Conservation (phyloP, 2,329 filamentous ascomycete species). For the Venturia carpophila region DNA sequence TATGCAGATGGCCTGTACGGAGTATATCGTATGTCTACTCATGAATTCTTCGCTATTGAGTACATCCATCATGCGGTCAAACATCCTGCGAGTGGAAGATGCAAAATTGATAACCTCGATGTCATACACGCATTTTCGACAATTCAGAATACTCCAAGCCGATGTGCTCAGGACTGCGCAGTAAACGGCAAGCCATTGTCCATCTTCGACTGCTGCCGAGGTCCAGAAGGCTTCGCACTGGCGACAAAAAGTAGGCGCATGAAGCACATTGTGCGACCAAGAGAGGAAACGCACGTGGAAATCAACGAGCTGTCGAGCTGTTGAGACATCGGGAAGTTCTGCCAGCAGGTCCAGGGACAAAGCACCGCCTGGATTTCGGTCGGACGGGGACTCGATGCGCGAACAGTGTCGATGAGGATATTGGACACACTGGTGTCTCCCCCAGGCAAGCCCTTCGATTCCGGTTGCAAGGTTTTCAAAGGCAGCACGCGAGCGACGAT, state of each 20-base stretch:
- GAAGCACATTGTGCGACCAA: conserved; percentile 28
- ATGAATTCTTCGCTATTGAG: conserved; percentile 30
- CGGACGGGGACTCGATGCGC: conserved; percentile 19
- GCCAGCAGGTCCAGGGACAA: conserved; percentile 18
- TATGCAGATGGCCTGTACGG: conserved; percentile 33
- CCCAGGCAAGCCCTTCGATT: conserved; percentile 10
- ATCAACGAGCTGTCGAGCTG: conserved; percentile 22
- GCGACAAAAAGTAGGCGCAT: conserved; percentile 24
- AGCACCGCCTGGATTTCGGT: conserved; percentile 22
- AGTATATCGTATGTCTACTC: conserved; percentile 26
- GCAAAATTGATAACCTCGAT: conserved; percentile 7
- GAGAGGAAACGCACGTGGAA: conserved; percentile 25
- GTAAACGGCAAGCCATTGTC: conserved; percentile 27
- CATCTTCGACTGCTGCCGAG: conserved; percentile 23
- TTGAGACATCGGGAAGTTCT: conserved; percentile 18
- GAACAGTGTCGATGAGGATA: conserved; percentile 11
- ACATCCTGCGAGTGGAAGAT: conserved; percentile 20
- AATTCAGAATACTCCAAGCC: conserved; percentile 24
- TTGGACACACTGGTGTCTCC: conserved; percentile 4
- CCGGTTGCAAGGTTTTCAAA: conserved; percentile 17
- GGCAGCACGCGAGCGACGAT: conserved; percentile 11
- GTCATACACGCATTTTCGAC: conserved; percentile 18
- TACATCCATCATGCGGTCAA: conserved; percentile 29
- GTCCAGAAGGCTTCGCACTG: conserved; percentile 25
- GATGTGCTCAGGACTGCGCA: conserved; percentile 23